Percentiles rank a stretch among this genome's conserved stretches.
Evolutionary conservation across 768 basidiomycete genomes (phyloP).

Genomic region (Collybia mongolica): DNA sequence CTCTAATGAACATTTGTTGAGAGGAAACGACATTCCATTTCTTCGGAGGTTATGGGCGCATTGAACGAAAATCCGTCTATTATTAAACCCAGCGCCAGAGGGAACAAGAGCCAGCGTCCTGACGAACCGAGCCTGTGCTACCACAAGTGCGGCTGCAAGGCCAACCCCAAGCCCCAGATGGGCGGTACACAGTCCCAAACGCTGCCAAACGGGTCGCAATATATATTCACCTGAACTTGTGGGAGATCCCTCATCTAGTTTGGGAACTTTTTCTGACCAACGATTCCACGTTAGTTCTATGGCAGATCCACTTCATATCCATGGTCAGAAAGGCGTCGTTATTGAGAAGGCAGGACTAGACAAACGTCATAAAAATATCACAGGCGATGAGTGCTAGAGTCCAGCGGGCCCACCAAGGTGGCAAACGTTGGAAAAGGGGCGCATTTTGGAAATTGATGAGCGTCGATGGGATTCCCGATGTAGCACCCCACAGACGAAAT

Average conservation of each 20-base stretch:
- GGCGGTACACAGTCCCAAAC: slow-evolving; percentile 24
- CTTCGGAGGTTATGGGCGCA: slow-evolving; percentile 27
- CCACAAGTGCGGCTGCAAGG: slow-evolving; percentile 24
- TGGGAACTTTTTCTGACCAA: slow-evolving; percentile 24
- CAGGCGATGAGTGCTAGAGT: slow-evolving; percentile 26
- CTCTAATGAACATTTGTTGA: slow-evolving; percentile 22
- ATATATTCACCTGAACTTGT: slow-evolving; percentile 18
- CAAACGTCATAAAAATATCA: slow-evolving; percentile 30
- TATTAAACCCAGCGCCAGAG: slow-evolving; percentile 7
- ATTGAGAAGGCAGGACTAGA: slow-evolving; percentile 1
- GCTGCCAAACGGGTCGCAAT: slow-evolving; percentile 32
- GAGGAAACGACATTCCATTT: slow-evolving; percentile 24
- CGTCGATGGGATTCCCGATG: slow-evolving; percentile 1
- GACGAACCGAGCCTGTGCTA: slow-evolving; percentile 29
- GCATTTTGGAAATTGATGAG: slow-evolving; percentile 10
- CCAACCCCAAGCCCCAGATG: slow-evolving; percentile 29
- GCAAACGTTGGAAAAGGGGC: slow-evolving; percentile 24
- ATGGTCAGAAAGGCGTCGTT: not conserved
- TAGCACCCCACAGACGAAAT: slow-evolving; percentile 9
- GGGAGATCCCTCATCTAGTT: slow-evolving; percentile 18
- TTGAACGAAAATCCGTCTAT: slow-evolving; percentile 27
- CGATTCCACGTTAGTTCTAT: slow-evolving; percentile 34
- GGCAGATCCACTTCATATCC: slow-evolving; percentile 21
- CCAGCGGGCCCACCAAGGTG: slow-evolving; percentile 31
- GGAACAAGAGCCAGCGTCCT: slow-evolving; percentile 27